Conservation (phyloP, 768 basidiomycete species). For the Tricholoma sp. region DNA sequence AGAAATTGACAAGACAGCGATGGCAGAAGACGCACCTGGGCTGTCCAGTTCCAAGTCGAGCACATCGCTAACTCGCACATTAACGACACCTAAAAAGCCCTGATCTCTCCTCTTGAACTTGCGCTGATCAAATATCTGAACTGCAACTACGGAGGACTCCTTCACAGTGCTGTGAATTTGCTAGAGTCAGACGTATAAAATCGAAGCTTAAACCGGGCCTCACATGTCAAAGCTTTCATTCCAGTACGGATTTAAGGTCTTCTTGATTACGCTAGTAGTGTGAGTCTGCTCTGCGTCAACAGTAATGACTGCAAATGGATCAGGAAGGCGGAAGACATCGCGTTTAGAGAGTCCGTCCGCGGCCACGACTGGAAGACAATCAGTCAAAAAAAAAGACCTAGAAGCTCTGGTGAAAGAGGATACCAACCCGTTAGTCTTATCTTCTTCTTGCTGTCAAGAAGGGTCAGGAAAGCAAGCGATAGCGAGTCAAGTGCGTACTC, state of each 20-base stretch:
- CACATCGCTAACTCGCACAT: conserved; percentile 85
- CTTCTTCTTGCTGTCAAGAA: conserved; percentile 52
- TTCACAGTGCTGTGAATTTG: conserved; percentile 70
- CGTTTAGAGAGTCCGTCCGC: conserved; percentile 92
- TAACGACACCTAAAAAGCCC: conserved; percentile 97
- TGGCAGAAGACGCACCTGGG: conserved; percentile 62
- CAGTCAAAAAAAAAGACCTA: neutral
- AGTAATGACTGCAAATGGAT: conserved; percentile 97
- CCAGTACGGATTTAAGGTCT: conserved; percentile 94
- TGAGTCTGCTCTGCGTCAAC: conserved; percentile 98
- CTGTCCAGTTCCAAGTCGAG: conserved; percentile 90
- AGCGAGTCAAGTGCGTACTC: conserved; percentile 17
- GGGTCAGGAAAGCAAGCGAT: neutral
- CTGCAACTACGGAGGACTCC: conserved; percentile 95
- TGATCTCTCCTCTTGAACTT: conserved; percentile 99
- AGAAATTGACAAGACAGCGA: conserved; percentile 4
- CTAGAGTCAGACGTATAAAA: conserved; percentile 3
- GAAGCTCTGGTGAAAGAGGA: neutral
- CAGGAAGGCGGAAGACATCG: conserved; percentile 93
- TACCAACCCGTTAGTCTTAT: conserved; percentile 71
- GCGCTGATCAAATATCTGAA: conserved; percentile 98
- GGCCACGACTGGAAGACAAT: conserved; percentile 69
- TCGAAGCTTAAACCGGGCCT: conserved; percentile 19
- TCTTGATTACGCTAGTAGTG: conserved; percentile 96
- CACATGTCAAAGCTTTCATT: conserved; percentile 98